Conservation (phyloP, 257 asterid species). For the Misopates orontium region DNA sequence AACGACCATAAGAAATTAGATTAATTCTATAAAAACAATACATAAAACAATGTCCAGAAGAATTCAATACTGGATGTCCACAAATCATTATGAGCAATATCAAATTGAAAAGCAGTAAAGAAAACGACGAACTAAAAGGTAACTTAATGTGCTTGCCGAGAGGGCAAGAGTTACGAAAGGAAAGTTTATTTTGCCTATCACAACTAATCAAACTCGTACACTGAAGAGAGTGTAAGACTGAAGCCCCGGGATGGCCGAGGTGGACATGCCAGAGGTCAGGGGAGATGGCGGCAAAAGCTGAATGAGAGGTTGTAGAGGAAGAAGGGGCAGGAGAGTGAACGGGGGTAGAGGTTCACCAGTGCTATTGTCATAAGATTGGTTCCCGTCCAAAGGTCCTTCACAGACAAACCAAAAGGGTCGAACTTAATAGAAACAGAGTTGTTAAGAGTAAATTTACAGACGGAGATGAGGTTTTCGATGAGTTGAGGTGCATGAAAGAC, state of each 20-base stretch:
- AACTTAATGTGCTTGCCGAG: neutral
- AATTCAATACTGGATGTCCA: conserved; percentile 13
- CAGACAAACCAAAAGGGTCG: conserved; percentile 19
- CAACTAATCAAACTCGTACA: neutral
- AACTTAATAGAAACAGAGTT: conserved; percentile 9
- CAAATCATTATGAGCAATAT: conserved; percentile 5
- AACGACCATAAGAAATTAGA: conserved; percentile 5
- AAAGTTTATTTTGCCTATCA: neutral
- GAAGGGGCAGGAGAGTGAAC: neutral
- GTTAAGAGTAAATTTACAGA: conserved; percentile 8
- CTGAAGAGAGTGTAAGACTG: neutral
- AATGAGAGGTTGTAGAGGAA: neutral
- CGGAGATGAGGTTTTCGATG: neutral
- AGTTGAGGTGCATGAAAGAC: neutral
- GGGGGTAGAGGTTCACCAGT: conserved; percentile 14
- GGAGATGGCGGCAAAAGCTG: neutral
- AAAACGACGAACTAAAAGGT: neutral
- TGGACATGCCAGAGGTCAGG: neutral
- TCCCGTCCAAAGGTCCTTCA: conserved; percentile 18
- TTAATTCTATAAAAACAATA: conserved; percentile 1
- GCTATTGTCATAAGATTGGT: conserved; percentile 21
- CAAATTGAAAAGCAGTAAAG: neutral
- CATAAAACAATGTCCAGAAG: neutral
- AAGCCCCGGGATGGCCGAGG: neutral
- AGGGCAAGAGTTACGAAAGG: too few relatives aligned